These are phyloP conservation scores for Karstenula rhodostoma DNA, from an alignment of 2,329 filamentous ascomycete species.

Conservation along the genomic window DNA sequence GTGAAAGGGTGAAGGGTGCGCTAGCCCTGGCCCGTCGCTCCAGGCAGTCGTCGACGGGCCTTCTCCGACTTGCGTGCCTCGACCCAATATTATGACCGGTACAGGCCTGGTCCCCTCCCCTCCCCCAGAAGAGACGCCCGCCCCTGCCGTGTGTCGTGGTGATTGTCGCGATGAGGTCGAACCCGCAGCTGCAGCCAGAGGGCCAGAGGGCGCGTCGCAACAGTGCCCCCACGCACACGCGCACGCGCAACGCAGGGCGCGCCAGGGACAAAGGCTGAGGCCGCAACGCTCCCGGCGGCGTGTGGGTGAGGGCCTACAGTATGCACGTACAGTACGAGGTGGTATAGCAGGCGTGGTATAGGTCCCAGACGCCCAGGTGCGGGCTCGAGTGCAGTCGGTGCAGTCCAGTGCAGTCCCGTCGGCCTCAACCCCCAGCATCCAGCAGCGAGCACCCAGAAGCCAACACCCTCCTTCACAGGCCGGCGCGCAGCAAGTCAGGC, in stretches of 20 bases:
- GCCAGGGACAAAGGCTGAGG: neutral
- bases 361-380: neutral
- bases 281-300: neutral
- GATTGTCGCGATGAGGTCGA: neutral
- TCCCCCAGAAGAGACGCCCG: neutral
- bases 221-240: conserved; percentile 1
- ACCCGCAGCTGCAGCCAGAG: too few relatives aligned
- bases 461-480: neutral
- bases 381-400: neutral
- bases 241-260: conserved; percentile 1
- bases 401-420: neutral
- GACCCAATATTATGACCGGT: too few relatives aligned
- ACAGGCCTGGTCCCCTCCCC: too few relatives aligned
- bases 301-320: neutral
- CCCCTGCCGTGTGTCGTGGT: neutral
- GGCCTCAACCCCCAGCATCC: neutral
- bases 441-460: too few relatives aligned
- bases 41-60: neutral
- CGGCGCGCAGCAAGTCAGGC: conserved; percentile 9
- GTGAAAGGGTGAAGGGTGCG: neutral
- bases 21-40: conserved; percentile 8
- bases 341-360: conserved; percentile 1
- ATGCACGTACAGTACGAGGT: too few relatives aligned
- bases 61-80: conserved; percentile 8
- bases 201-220: neutral